Evolutionary conservation across 1,139 yeast genomes (phyloP).

Genomic region (Sugiyamaella paludigena): DNA sequence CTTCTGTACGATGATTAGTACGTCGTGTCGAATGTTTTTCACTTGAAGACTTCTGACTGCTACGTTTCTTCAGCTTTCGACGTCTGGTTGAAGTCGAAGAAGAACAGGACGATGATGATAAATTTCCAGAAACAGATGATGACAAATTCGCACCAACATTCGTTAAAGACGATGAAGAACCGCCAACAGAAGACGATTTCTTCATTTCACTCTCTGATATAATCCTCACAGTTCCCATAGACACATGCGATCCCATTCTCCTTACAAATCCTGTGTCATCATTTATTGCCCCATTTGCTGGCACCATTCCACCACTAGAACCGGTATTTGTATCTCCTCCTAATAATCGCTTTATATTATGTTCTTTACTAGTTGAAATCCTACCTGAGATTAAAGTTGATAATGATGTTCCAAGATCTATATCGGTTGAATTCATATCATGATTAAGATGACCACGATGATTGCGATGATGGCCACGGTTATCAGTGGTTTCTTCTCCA

Average conservation of each 20-base stretch:
- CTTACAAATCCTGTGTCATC: background rate
- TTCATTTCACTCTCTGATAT: constrained; percentile 12
- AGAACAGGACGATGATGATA: background rate
- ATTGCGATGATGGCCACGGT: background rate
- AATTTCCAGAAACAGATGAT: background rate
- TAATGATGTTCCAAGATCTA: constrained; percentile 24
- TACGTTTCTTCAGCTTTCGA: too few species aligned
- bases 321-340: background rate
- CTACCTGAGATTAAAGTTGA: constrained; percentile 20
- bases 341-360: background rate
- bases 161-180: background rate
- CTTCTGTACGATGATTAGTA: background rate
- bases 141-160: background rate
- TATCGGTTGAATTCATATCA: constrained; percentile 13
- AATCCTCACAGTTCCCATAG: constrained; percentile 10
- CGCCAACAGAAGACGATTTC: constrained; percentile 5
- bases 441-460: background rate
- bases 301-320: too few species aligned
- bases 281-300: background rate
- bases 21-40: constrained; percentile 1
- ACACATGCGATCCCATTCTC: constrained; percentile 8
- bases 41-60: too few species aligned
- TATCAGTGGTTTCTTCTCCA: background rate
- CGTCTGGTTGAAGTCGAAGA: background rate
- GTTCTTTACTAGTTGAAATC: background rate